phyloP scores from a whole-genome alignment of 306 rosid genomes.

The Betula pendula region DNA sequence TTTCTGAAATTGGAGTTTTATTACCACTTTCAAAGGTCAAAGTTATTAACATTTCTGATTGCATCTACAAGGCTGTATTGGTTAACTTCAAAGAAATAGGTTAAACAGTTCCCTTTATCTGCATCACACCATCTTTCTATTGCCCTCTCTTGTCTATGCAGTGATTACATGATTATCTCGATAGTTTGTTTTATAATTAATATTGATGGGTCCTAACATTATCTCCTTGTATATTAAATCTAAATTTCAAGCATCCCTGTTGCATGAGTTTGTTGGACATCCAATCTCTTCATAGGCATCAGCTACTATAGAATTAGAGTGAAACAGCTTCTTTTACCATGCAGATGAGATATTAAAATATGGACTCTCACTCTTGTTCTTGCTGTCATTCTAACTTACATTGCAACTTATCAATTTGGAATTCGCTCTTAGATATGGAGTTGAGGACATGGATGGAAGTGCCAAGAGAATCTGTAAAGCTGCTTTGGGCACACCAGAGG shows the following conservation, averaged over 20 bases:
- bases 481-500: slow-evolving; percentile 61
- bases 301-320: slow-evolving; percentile 17
- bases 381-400: slow-evolving; percentile 23
- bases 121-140: neutral
- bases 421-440: slow-evolving; percentile 45
- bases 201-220: neutral
- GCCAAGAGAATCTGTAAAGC: slow-evolving; percentile 69
- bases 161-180: neutral
- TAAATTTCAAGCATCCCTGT: neutral
- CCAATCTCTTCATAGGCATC: slow-evolving; percentile 14
- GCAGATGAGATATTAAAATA: slow-evolving; percentile 18
- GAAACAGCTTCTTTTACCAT: slow-evolving; percentile 20
- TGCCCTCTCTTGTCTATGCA: neutral
- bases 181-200: neutral
- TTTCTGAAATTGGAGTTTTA: neutral
- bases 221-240: neutral
- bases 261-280: neutral
- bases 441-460: slow-evolving; percentile 68
- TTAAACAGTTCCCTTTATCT: neutral
- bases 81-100: neutral
- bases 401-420: neutral
- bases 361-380: slow-evolving; percentile 10
- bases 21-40: neutral
- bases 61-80: neutral
- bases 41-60: neutral